Evolutionary conservation across 371 early-diverging fungal species (phyloP), one percentile per base, ranked within the genome.

Genomic region (Massospora cicadina): DNA sequence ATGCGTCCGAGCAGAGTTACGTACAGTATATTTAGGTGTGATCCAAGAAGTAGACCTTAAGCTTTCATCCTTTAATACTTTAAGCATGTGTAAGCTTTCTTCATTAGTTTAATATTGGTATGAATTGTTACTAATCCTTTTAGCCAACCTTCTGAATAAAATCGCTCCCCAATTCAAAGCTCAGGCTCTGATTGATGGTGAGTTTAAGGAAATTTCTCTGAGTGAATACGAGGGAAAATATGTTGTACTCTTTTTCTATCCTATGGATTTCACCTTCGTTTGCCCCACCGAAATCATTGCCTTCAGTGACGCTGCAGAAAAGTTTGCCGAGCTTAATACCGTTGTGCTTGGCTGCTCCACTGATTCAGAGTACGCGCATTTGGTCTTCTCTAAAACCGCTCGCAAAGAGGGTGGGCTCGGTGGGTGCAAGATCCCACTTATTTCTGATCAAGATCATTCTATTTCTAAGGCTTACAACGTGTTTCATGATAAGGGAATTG

Each of bases 231-330:
- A 54, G n/a, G 61, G 63, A 17, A 69, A 72, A 57, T 73, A 58
- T 65, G 54, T 73, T 3, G 69, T 73, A 2, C 54, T 73, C 65
- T 58, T 73, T 27, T 73, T 60, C 54, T 67, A 68, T 29, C 70
- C 70, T 24, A 28, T 67, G 25, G 68, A 70, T 53, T 70, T 67
- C 53, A 70, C 70, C 33, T 70, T 68, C 29, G 91, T 89, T 63
- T 92, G 93, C 78, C 94, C 94, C 64, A 93, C 93, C 67, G 95
- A 94, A 77, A 78, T 91, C 73, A 76, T 86, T 60, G 91, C 90
- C 54, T 92, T 93, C 83, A 82, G 82, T 71, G 91, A 97, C 71
- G 79, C 81, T 67, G 30, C 24, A 13, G 5, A n/a, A 33, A 85
- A 95, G 67, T 99, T 99, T 82, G 64, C 67, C 13, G 73, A 54